These are phyloP conservation scores for Acanthamoeba comandoni DNA, from an alignment of 208 protist genomes.

Conservation along the genomic window DNA sequence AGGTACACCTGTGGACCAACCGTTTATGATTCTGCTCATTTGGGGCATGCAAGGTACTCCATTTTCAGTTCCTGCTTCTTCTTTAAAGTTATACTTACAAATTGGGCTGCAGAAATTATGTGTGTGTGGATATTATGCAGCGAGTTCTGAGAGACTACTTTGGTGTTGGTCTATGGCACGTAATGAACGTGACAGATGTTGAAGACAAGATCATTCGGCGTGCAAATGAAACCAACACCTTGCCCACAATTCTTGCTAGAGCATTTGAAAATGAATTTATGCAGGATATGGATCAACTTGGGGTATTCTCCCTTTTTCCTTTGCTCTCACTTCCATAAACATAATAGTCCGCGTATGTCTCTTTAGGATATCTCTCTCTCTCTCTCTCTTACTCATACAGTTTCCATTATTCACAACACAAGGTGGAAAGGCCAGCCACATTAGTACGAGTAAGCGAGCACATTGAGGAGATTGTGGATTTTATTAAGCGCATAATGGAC, in stretches of 20 bases:
- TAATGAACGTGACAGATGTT: constrained; percentile 99
- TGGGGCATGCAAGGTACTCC: constrained; percentile 94
- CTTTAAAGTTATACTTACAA: too few species aligned
- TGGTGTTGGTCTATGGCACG: constrained; percentile 91
- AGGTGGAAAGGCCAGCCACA: not conserved
- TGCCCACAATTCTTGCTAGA: constrained; percentile 91
- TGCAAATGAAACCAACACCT: too few species aligned
- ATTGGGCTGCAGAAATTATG: constrained; percentile 91
- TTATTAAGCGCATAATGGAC: constrained; percentile 93
- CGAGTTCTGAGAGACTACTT: constrained; percentile 97
- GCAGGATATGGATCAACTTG: constrained; percentile 93
- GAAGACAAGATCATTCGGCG: constrained; percentile 99
- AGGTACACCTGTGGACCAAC: constrained; percentile 99
- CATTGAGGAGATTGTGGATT: constrained; percentile 94
- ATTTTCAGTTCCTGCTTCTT: too few species aligned
- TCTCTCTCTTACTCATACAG: not conserved
- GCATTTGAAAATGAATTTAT: constrained; percentile 94
- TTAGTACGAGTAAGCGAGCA: constrained; percentile 94
- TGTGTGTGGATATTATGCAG: constrained; percentile 97
- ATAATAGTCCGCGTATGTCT: too few species aligned
- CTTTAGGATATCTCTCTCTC: not conserved
- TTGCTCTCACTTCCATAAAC: constrained; percentile 12
- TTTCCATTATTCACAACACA: constrained; percentile 43
- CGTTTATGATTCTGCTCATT: constrained; percentile 95
- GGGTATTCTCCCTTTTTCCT: constrained; percentile 83